These are phyloP conservation scores for Phialophora verrucosa DNA, from an alignment of 2,329 filamentous ascomycete species.

Conservation along the genomic window DNA sequence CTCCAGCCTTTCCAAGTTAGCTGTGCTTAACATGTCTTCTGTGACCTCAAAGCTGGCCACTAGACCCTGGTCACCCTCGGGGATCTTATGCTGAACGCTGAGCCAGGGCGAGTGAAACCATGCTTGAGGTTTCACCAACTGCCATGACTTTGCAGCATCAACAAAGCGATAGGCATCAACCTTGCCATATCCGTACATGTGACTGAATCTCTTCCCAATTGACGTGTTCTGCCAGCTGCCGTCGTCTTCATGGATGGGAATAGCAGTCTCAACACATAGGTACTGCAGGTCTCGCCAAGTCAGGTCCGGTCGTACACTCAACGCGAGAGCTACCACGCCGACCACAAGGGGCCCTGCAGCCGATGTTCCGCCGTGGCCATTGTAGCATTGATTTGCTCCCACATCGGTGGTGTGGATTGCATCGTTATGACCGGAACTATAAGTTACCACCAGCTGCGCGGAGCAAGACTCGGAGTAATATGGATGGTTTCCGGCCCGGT, in stretches of 20 bases:
- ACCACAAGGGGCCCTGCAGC: constrained; percentile 92
- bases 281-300: constrained; percentile 96
- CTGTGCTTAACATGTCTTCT: constrained; percentile 74
- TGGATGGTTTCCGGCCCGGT: constrained; percentile 83
- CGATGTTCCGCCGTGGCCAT: constrained; percentile 89
- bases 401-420: constrained; percentile 97
- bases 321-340: constrained; percentile 85
- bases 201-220: constrained; percentile 85
- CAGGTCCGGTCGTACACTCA: constrained; percentile 83
- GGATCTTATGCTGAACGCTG: constrained; percentile 82
- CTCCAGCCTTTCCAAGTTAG: constrained; percentile 85
- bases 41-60: constrained; percentile 83
- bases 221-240: constrained; percentile 82
- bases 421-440: constrained; percentile 87
- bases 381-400: constrained; percentile 77
- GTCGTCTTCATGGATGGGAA: constrained; percentile 74
- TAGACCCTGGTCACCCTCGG: constrained; percentile 81
- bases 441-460: constrained; percentile 92
- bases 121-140: constrained; percentile 89
- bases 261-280: constrained; percentile 80
- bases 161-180: constrained; percentile 86
- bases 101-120: constrained; percentile 96
- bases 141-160: constrained; percentile 82
- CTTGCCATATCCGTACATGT: constrained; percentile 95
- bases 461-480: constrained; percentile 98